Conservation (phyloP, 2,329 filamentous ascomycete genomes). For the Teratosphaeria gauchensis region DNA sequence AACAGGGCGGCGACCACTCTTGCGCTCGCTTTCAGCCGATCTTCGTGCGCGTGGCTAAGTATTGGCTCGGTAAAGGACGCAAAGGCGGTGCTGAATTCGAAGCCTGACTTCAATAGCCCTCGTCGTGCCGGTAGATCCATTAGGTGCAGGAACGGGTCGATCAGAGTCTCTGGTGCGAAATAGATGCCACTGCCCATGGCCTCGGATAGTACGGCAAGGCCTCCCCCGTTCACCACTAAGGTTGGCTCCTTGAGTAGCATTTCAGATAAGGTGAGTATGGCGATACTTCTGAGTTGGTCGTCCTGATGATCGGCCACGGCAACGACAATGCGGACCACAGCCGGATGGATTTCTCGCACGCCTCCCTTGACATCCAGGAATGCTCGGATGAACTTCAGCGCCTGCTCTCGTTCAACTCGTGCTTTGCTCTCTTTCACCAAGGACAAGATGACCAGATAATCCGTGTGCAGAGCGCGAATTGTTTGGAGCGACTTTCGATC, state of each 20-base stretch:
- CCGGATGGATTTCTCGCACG: constrained; percentile 73
- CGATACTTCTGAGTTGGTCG: constrained; percentile 80
- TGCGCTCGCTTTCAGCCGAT: constrained; percentile 72
- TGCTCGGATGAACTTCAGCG: constrained; percentile 87
- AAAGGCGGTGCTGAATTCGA: constrained; percentile 77
- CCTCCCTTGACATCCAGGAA: constrained; percentile 95
- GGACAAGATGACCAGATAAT: constrained; percentile 84
- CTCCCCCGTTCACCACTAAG: constrained; percentile 72
- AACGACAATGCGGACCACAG: constrained; percentile 80
- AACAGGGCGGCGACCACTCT: constrained; percentile 86
- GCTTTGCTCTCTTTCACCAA: constrained; percentile 92
- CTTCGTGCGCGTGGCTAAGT: constrained; percentile 46
- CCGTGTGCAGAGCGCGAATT: constrained; percentile 79
- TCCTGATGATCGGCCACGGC: constrained; percentile 80
- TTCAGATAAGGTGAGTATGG: constrained; percentile 84
- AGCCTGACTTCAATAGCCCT: constrained; percentile 74
- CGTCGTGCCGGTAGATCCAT: constrained; percentile 75
- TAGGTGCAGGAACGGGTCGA: constrained; percentile 78
- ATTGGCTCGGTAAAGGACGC: constrained; percentile 83
- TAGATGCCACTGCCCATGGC: constrained; percentile 84
- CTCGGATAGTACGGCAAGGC: constrained; percentile 79
- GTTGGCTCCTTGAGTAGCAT: constrained; percentile 79
- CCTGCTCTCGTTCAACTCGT: constrained; percentile 94
- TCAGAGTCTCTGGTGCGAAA: constrained; percentile 81
- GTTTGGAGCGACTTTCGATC: constrained; percentile 81